Evolutionary conservation across 306 rosid species (phyloP).

Genomic region (Lupinus albus): DNA sequence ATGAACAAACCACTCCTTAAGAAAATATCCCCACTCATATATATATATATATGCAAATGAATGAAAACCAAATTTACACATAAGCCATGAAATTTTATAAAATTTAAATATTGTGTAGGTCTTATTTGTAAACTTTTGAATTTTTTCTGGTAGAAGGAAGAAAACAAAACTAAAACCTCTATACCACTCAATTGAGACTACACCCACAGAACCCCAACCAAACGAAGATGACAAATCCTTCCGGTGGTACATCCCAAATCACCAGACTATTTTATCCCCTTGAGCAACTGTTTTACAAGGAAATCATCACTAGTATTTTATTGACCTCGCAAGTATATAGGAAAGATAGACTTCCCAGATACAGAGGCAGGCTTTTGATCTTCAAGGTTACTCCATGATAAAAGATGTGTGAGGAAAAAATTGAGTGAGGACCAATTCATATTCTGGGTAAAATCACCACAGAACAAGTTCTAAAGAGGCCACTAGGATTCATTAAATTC

Average conservation of each 20-base stretch:
- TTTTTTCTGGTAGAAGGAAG: neutral
- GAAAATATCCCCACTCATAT: conserved; percentile 8
- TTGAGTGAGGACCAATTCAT: conserved; percentile 1
- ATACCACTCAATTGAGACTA: neutral
- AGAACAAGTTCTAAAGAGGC: conserved; percentile 27
- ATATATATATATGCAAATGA: conserved; percentile 5
- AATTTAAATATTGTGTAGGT: neutral
- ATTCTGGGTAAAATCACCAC: conserved; percentile 12
- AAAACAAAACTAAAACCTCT: conserved; percentile 4
- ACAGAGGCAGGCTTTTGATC: conserved; percentile 26
- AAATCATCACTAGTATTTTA: neutral
- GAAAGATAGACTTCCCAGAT: conserved; percentile 19
- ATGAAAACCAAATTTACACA: conserved; percentile 20
- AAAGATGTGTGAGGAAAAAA: conserved; percentile 1
- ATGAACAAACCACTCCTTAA: neutral
- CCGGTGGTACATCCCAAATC: conserved; percentile 9
- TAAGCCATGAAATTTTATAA: neutral
- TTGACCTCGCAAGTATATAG: neutral
- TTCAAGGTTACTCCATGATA: conserved; percentile 18
- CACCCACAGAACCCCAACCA: conserved; percentile 1
- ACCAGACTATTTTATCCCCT: conserved; percentile 23
- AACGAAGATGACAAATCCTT: conserved; percentile 5
- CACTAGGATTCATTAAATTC: conserved; percentile 18
- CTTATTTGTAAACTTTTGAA: too few relatives aligned
- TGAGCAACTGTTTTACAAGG: conserved; percentile 9